Base-by-base conservation (phyloP, 208 protist species). In the Wallacemonas rigidus region DNA sequence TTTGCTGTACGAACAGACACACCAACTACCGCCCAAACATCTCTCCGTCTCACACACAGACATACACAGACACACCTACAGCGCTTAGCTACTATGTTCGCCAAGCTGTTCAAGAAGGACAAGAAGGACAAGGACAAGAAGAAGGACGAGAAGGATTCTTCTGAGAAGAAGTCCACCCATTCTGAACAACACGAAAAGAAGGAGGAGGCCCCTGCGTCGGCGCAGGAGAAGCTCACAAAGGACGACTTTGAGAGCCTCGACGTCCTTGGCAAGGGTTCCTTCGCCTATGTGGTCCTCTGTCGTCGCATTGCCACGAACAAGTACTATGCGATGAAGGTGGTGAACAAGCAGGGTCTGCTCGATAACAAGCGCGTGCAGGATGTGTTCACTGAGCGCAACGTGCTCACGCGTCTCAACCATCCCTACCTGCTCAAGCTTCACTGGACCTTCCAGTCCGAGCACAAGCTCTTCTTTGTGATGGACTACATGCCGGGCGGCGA, bases 381-480 rank as follows among this genome's bases (percentile, higher is more conserved):
- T 72, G 92, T 95, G 35, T 97, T 97, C 79, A 94, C 90, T 63
- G 90, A 97, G 79, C 92, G 92, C 64, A 95, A 97, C 84, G 92
- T 98, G 48, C 86, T 99, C 8, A 93, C 89, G 44, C 90, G 90
- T 12, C 75, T 98, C 53, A 94, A 93, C 68, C 97, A 99, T 78
- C 97, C 97, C 3, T 98, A 95, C 77, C 76, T 99, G 40, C 82
- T 99, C 38, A 91, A 90, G 74, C 86, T 99, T 41, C 88, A 98
- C 82, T 98, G 92, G 84, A 96, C 97, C 14, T 99, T 99, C 82
- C 97, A 99, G 86, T 98, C 94, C 3, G 90, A 97, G 76, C 89
- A 96, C 70, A 96, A 98, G 78, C 76, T 99, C 3, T 98, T 97
- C 79, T 92, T 99, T 55, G 91, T 99, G 7, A 91, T 99, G 84